phyloP scores from a whole-genome alignment of 2,329 filamentous ascomycete genomes.

The Aciculosporium take region DNA sequence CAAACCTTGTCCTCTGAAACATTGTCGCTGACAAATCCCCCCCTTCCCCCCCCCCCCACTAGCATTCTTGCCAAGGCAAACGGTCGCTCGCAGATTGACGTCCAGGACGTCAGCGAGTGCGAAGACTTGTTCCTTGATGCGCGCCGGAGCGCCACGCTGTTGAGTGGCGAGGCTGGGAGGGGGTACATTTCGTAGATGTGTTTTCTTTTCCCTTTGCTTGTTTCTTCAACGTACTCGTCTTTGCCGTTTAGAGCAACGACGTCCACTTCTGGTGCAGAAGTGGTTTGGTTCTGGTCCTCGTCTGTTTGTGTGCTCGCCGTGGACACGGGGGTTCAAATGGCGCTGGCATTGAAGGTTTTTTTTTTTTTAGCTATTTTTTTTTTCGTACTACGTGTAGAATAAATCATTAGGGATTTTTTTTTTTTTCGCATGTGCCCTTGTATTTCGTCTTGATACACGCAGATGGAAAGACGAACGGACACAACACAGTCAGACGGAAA shows the following conservation, averaged over 20 bases:
- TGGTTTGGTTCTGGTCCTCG: neutral
- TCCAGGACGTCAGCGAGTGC: conserved; percentile 65
- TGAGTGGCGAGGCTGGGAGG: conserved; percentile 46
- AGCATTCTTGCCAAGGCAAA: conserved; percentile 81
- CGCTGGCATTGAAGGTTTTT: too few species aligned
- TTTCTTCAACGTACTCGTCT: neutral
- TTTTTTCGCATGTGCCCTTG: too few species aligned
- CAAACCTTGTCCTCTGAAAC: conserved; percentile 15
- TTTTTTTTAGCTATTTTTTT: too few species aligned
- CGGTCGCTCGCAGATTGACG: conserved; percentile 61
- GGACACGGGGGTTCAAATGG: too few species aligned
- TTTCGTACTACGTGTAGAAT: too few species aligned
- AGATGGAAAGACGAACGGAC: too few species aligned
- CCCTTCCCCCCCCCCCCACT: conserved; percentile 17
- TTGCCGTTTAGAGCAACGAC: neutral
- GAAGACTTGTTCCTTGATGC: conserved; percentile 76
- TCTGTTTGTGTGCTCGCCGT: neutral
- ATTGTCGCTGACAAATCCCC: conserved; percentile 18
- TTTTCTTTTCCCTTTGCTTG: neutral
- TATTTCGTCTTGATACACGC: too few species aligned
- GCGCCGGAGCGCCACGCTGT: conserved; percentile 58
- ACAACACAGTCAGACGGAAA: too few species aligned
- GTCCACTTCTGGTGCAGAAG: too few species aligned
- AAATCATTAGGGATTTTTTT: too few species aligned
- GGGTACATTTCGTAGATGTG: conserved; percentile 44